Evolutionary conservation across 805 yeast species (phyloP).

Genomic region (Priceomyces melissophilus): DNA sequence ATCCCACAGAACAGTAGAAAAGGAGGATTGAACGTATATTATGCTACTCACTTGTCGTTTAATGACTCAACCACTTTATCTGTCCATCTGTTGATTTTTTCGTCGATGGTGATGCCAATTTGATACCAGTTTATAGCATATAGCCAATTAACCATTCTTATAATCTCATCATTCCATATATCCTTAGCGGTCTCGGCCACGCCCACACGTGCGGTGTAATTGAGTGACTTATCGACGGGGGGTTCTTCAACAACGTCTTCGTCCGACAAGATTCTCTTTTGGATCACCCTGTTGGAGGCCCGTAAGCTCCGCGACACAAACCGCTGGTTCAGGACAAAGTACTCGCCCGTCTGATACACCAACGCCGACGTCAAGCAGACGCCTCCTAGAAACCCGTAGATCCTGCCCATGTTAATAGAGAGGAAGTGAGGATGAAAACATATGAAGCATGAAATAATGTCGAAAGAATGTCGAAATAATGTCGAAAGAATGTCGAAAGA

Average conservation of each 20-base stretch:
- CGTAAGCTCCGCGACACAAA: slow-evolving; percentile 46
- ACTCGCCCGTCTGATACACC: slow-evolving; percentile 58
- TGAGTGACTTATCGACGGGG: slow-evolving; percentile 38
- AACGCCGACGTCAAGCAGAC: slow-evolving; percentile 60
- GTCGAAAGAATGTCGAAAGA: too few relatives aligned
- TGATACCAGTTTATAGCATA: slow-evolving; percentile 52
- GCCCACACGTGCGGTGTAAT: slow-evolving; percentile 30
- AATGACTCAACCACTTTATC: slow-evolving; percentile 18
- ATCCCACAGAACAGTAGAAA: too few relatives aligned
- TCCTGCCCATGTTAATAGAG: too few relatives aligned
- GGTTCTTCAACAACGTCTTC: slow-evolving; percentile 44
- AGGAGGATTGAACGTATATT: too few relatives aligned
- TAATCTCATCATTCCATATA: slow-evolving; percentile 74
- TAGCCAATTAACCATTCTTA: slow-evolving; percentile 60
- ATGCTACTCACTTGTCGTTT: slow-evolving; percentile 8
- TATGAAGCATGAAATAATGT: too few relatives aligned
- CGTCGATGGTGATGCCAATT: slow-evolving; percentile 33
- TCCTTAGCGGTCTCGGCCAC: slow-evolving; percentile 65
- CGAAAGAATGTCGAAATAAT: too few relatives aligned
- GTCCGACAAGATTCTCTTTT: slow-evolving; percentile 50
- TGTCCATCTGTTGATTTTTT: slow-evolving; percentile 25
- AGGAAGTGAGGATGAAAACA: too few relatives aligned
- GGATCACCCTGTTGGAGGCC: slow-evolving; percentile 48
- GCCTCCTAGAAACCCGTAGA: slow-evolving; percentile 46
- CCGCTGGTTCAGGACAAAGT: slow-evolving; percentile 47